Evolutionary conservation across 805 yeast genomes (phyloP), one percentile per base, ranked within the genome.

Genomic region (Ogataea wickerhamii): DNA sequence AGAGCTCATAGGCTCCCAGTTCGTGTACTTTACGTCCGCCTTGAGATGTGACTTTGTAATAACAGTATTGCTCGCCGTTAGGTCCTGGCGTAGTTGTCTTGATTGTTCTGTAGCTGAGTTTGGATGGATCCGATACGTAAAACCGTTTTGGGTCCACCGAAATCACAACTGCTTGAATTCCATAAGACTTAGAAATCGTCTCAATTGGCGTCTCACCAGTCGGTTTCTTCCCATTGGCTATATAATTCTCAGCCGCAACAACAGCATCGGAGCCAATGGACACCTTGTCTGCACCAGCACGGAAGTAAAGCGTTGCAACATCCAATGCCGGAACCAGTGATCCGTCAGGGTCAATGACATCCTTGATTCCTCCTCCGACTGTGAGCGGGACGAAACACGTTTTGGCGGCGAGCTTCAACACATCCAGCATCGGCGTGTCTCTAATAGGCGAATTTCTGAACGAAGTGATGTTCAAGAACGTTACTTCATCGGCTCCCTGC

Each of bases 231-330:
- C 81, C 82, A 33, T 68, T 68, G 0, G 69, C 73, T 61, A 83
- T 85, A 61, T 68, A 93, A 26, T 76, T 68, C 58, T 88, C 96
- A 4, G 98, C 98, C 22, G 95, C 95, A 34, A 65, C 61, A 2
- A 93, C 98, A 0, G 99, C 95, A 65, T 93, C 99, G 6, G 95
- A 77, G n/a, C 99, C 99, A 56, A 93, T 93, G 32, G 96, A 86
- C 5, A 93, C 95, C 59, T 93, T 93, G 63, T 93, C 99, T 12
- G 99, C 99, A 45, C 99, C 99, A 0, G 98, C 86, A 44, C 87
- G 74, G 72, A 93, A 93, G 59, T 93, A 93, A 48, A 88, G 67
- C 26, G 86, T 76, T 0, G 99, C 99, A 20, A 93, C 96, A 35
- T 88, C 83, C 24, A 84, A 73, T 0, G 98, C 98, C 5, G 96